Evolutionary conservation across 345 rosid species (phyloP), one percentile per base, ranked within the genome.

Genomic region (Excoecaria agallocha): DNA sequence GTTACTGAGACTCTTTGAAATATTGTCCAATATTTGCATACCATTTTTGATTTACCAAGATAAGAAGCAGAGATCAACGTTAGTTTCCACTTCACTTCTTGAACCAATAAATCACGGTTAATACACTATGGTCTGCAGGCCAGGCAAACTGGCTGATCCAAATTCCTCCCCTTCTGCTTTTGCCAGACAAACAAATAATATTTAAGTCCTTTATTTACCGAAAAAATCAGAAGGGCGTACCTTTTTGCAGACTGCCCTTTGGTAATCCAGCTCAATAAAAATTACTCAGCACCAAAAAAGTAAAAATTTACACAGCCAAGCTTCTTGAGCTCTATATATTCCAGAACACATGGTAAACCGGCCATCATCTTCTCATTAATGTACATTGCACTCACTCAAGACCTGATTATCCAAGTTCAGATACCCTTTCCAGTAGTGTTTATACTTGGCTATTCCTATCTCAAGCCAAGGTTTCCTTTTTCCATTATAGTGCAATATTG

Each of bases 401-500:
- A 52, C 43, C 13, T 55, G 59, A 52, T 78, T 74, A 25, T 78
- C 70, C 56, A 59, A 35, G 59, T 78, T 78, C 3, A 78, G 45
- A 68, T 50, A 80, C 68, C 76, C 46, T 55, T 72, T 80, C 83
- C 83, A 80, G 39, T 80, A 80, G 4, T 43, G 70, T 64, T 72
- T 80, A 62, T 80, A 80, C 70, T 68, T 71, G 0, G 79, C 73
- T n/a, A 80, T 80, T 57, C 79, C 83, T 52, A 80, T 43, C 74
- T 80, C 83, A 13, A 80, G 74, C 83, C 83, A 80, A 16, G 83
- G 83, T 68, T 80, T 80, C 83, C 76, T 80, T 30, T 76, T 72
- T 30, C 83, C 83, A 68, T 80, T 80, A 48, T 72, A 80, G 74
- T 80, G 83, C 73, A 80, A 24, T 35, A 80, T 68, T 16, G 79